Conservation (phyloP, 225 moss, liverwort and hornwort species). For the Thuidium tamariscinum region DNA sequence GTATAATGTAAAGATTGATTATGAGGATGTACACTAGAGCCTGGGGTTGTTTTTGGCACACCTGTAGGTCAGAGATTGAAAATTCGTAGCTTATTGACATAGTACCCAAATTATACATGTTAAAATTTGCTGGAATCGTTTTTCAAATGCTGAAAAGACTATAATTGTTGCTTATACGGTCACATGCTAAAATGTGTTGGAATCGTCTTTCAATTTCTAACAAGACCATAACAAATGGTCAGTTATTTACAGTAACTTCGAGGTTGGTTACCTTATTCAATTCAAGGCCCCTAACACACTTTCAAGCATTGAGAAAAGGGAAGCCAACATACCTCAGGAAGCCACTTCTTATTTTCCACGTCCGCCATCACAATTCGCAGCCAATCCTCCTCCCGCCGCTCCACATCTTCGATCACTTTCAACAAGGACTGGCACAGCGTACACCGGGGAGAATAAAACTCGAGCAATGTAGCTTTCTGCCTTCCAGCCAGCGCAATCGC, state of each 20-base stretch:
- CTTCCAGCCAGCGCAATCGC: slow-evolving; percentile 61
- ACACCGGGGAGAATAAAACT: slow-evolving; percentile 83
- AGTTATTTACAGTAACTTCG: not conserved
- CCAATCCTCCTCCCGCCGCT: slow-evolving; percentile 66
- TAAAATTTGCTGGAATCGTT: not conserved
- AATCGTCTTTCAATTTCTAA: not conserved
- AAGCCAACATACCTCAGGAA: slow-evolving; percentile 49
- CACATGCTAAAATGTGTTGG: not conserved
- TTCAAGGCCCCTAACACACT: not conserved
- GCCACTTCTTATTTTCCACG: slow-evolving; percentile 87
- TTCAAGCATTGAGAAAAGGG: not conserved
- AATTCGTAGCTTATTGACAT: not conserved
- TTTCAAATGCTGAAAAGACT: not conserved
- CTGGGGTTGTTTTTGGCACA: not conserved
- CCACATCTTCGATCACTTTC: slow-evolving; percentile 51
- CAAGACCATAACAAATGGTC: not conserved
- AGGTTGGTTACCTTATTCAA: not conserved
- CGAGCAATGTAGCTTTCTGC: slow-evolving; percentile 62
- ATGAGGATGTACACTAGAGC: not conserved
- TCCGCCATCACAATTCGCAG: slow-evolving; percentile 85
- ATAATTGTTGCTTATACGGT: not conserved
- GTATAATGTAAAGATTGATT: not conserved
- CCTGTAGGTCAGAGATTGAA: not conserved
- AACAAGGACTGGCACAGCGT: slow-evolving; percentile 69
- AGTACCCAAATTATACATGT: not conserved